Percentiles rank a stretch among this genome's conserved stretches.
phyloP scores from a whole-genome alignment of 2,329 filamentous ascomycete species.

The Colletotrichum costaricense region DNA sequence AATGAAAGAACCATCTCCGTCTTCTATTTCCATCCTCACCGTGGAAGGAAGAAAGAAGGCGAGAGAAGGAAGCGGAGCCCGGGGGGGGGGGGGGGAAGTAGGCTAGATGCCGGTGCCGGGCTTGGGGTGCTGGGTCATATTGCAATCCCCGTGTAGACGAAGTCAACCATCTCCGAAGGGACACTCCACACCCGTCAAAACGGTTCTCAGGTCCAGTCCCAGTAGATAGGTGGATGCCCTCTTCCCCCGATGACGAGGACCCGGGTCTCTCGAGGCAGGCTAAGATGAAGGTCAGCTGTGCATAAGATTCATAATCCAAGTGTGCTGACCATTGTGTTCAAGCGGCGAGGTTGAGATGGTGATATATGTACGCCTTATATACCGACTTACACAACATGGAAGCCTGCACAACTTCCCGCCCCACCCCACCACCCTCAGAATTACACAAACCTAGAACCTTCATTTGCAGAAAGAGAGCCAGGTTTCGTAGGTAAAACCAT shows the following conservation, averaged over 20 bases:
- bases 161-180: background rate
- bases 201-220: background rate
- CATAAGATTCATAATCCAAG: too few relatives aligned
- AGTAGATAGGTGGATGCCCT: background rate
- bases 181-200: background rate
- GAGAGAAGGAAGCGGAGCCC: too few relatives aligned
- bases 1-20: background rate
- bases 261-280: background rate
- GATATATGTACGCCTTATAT: too few relatives aligned
- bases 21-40: background rate
- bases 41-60: too few relatives aligned
- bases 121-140: too few relatives aligned
- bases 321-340: background rate
- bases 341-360: background rate
- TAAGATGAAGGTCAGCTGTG: background rate
- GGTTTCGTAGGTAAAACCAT: background rate
- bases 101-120: too few relatives aligned
- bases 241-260: background rate
- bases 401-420: background rate
- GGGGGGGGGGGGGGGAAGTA: too few relatives aligned
- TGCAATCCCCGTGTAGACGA: background rate
- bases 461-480: background rate
- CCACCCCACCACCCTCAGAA: background rate
- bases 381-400: background rate
- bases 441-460: background rate